phyloP scores from a whole-genome alignment of 352 stramenopile genomes.

The Pythium rishiriense region DNA sequence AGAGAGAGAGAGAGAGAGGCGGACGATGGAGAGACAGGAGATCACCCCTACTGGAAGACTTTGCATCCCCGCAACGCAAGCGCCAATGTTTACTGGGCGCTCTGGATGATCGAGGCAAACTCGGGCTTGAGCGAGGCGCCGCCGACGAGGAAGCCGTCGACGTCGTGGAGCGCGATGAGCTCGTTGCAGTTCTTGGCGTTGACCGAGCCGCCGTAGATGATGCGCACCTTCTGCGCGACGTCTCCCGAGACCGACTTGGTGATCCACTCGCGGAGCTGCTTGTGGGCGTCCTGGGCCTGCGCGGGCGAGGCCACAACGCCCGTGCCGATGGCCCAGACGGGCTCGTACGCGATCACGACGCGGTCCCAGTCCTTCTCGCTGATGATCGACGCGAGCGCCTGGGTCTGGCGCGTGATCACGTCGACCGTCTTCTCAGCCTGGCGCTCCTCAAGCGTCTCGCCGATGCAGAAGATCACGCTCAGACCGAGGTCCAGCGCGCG shows the following conservation, averaged over 20 bases:
- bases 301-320: constrained; percentile 95
- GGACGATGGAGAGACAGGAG: background rate
- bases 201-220: constrained; percentile 94
- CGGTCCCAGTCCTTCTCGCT: constrained; percentile 72
- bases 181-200: constrained; percentile 89
- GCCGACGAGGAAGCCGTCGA: constrained; percentile 94
- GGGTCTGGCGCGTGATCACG: constrained; percentile 95
- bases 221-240: constrained; percentile 76
- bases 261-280: constrained; percentile 84
- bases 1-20: background rate
- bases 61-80: background rate
- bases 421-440: constrained; percentile 88
- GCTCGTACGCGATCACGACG: constrained; percentile 96
- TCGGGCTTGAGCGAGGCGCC: constrained; percentile 93
- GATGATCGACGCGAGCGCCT: constrained; percentile 89
- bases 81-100: constrained; percentile 42
- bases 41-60: background rate
- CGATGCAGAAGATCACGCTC: constrained; percentile 97
- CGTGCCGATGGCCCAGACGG: constrained; percentile 98
- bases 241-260: constrained; percentile 55
- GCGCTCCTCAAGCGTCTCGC: constrained; percentile 92
- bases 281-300: constrained; percentile 93
- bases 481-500: constrained; percentile 87
- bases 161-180: constrained; percentile 84
- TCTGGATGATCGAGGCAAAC: constrained; percentile 87